Conservation (phyloP, 768 basidiomycete species). For the Leccinum uliginosum region DNA sequence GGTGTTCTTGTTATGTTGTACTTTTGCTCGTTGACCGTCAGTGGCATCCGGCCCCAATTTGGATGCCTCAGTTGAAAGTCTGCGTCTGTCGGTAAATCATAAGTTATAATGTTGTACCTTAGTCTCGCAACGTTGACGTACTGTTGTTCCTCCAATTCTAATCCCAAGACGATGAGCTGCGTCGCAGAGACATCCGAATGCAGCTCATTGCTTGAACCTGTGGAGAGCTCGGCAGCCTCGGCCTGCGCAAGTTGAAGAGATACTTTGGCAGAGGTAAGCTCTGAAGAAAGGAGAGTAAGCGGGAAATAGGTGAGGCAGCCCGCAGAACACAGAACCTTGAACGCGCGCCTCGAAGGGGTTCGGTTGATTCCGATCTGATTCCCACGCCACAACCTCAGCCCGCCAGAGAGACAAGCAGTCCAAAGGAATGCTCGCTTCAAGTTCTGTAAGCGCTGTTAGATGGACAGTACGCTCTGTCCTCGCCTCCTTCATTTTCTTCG, state of each 20-base stretch:
- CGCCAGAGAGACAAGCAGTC: background rate
- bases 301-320: background rate
- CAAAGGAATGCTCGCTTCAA: background rate
- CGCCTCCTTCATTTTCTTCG: background rate
- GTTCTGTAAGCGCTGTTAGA: background rate
- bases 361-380: background rate
- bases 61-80: background rate
- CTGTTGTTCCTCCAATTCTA: background rate
- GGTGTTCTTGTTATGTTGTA: background rate
- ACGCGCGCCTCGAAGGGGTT: background rate
- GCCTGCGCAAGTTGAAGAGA: background rate
- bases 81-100: background rate
- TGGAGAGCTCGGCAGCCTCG: background rate
- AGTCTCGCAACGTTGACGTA: background rate
- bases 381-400: background rate
- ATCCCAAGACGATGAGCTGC: background rate
- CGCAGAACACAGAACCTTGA: background rate
- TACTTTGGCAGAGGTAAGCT: background rate
- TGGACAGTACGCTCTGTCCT: background rate
- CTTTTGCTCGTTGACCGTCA: background rate
- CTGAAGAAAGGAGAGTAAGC: background rate
- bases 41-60: background rate
- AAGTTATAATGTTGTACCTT: background rate
- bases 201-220: background rate
- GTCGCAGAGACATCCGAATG: background rate